Percentiles rank a stretch among this genome's conserved stretches.
Conservation (phyloP, 2,329 filamentous ascomycete species). For the Cladosporium colombiae region DNA sequence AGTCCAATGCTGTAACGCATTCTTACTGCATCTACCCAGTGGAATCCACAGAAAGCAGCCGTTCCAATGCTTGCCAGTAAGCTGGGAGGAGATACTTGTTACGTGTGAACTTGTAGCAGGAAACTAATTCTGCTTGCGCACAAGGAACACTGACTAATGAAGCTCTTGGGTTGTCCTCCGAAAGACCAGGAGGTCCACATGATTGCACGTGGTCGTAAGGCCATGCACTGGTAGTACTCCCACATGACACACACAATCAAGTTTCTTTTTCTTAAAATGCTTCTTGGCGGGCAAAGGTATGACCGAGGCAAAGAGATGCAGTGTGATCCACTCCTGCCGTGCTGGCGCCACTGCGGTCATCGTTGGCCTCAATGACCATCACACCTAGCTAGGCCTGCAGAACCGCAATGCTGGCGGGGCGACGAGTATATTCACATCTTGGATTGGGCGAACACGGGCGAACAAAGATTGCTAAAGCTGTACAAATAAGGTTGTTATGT, state of each 20-base stretch:
- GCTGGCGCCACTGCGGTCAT: slow-evolving; percentile 3
- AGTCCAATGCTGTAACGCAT: background rate
- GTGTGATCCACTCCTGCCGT: background rate
- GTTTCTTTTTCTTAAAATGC: background rate
- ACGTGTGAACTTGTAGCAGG: background rate
- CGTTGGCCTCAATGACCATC: background rate
- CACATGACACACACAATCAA: background rate
- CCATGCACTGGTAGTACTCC: background rate
- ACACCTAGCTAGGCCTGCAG: background rate
- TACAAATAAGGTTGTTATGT: background rate
- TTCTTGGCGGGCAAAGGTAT: background rate
- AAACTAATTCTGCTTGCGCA: background rate
- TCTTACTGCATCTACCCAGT: background rate
- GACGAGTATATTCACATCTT: background rate
- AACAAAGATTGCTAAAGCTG: background rate
- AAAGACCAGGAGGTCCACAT: background rate
- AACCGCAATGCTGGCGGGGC: background rate
- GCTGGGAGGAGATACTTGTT: too few species aligned
- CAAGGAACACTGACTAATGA: background rate
- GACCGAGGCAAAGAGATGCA: background rate
- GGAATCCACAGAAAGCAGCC: background rate
- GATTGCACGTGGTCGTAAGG: background rate
- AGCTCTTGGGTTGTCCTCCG: background rate
- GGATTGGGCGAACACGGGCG: background rate
- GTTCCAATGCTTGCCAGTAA: background rate